A percentile compares a stretch with the other conserved stretches of the same genome.
phyloP scores from a whole-genome alignment of 768 basidiomycete species.

The Rhizopogon salebrosus region DNA sequence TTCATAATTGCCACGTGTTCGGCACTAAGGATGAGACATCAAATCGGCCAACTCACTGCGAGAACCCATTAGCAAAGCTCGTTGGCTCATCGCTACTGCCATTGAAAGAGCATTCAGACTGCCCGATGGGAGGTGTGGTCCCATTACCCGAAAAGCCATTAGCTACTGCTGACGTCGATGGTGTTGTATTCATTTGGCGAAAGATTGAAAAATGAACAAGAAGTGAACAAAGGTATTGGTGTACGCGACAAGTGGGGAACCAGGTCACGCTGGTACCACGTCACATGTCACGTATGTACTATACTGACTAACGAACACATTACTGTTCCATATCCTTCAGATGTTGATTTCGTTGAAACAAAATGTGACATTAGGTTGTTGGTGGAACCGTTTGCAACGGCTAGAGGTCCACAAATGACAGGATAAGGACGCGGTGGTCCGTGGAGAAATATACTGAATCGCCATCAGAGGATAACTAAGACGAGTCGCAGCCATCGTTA shows the following conservation, averaged over 20 bases:
- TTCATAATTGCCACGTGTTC: slow-evolving; percentile 6
- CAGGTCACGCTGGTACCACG: neutral
- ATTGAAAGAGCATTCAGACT: slow-evolving; percentile 33
- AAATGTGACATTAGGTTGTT: slow-evolving; percentile 59
- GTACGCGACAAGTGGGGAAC: neutral
- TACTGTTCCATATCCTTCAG: slow-evolving; percentile 37
- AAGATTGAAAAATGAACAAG: neutral
- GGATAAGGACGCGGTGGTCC: slow-evolving; percentile 49
- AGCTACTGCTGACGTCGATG: slow-evolving; percentile 30
- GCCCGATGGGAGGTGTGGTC: slow-evolving; percentile 31
- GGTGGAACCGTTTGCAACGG: slow-evolving; percentile 31
- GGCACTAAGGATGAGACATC: slow-evolving; percentile 2
- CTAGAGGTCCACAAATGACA: slow-evolving; percentile 40
- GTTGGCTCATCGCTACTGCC: slow-evolving; percentile 22
- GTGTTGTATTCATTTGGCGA: slow-evolving; percentile 17
- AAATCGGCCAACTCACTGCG: slow-evolving; percentile 42
- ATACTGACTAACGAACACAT: slow-evolving; percentile 23
- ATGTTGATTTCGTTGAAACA: slow-evolving; percentile 40
- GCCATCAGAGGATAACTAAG: slow-evolving; percentile 3
- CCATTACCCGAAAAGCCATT: slow-evolving; percentile 45
- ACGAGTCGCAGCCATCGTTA: neutral
- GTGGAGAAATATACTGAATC: slow-evolving; percentile 34
- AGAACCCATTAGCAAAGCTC: slow-evolving; percentile 52
- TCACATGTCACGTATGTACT: slow-evolving; percentile 1
- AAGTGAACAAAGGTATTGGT: neutral